These are phyloP conservation scores for Venturia asperata DNA, from an alignment of 2,329 filamentous ascomycete genomes.

Conservation along the genomic window DNA sequence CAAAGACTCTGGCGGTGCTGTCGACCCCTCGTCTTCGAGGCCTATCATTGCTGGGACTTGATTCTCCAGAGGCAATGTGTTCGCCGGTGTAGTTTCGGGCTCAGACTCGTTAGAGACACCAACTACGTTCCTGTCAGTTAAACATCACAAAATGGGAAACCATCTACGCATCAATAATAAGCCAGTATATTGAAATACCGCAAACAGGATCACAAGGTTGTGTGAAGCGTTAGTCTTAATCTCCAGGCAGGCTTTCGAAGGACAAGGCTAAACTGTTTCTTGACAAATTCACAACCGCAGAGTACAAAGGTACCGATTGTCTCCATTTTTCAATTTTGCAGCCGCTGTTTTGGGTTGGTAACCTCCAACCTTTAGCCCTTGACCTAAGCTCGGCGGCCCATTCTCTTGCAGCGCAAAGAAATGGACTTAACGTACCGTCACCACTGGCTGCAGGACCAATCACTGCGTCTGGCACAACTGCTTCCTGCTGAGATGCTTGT, in stretches of 20 bases:
- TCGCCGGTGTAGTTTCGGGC: not conserved
- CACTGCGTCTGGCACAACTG: too few relatives aligned
- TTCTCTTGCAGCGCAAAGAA: not conserved
- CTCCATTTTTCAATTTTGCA: not conserved
- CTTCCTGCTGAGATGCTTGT: not conserved
- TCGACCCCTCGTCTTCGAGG: not conserved
- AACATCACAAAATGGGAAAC: not conserved
- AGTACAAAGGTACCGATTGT: not conserved
- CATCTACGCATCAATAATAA: not conserved
- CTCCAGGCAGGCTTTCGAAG: not conserved
- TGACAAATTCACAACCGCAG: not conserved
- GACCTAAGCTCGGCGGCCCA: not conserved
- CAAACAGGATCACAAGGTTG: not conserved
- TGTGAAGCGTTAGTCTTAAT: not conserved
- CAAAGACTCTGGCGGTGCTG: not conserved
- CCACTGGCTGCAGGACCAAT: not conserved
- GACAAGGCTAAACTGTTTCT: not conserved
- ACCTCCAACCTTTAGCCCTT: not conserved
- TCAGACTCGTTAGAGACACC: not conserved
- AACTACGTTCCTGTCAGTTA: conserved; percentile 12
- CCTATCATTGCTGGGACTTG: not conserved
- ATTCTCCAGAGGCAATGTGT: not conserved
- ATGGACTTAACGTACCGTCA: conserved; percentile 8
- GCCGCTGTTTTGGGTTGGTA: not conserved
- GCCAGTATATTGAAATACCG: not conserved